These are phyloP conservation scores for Citeromyces hawaiiensis DNA, from an alignment of 1,139 yeast species.

Conservation along the genomic window DNA sequence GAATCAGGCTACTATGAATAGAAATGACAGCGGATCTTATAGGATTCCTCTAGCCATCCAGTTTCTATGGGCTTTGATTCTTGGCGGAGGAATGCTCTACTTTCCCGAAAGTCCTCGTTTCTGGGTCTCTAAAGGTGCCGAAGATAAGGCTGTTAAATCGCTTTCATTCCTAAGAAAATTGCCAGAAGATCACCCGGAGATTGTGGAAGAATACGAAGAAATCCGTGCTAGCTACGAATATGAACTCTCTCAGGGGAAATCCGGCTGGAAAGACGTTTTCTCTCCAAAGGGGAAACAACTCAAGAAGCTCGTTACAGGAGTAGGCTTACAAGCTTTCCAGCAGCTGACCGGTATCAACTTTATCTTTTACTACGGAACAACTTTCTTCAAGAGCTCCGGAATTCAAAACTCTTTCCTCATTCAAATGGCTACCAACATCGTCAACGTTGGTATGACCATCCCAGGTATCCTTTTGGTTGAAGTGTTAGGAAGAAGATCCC, in stretches of 20 bases:
- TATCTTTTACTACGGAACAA: slow-evolving; percentile 34
- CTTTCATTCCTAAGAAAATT: slow-evolving; percentile 17
- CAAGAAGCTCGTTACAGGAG: slow-evolving; percentile 32
- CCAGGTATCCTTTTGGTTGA: background rate
- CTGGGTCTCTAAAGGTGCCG: slow-evolving; percentile 26
- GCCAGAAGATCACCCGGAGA: slow-evolving; percentile 1
- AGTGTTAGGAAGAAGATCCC: slow-evolving; percentile 35
- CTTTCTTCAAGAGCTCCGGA: slow-evolving; percentile 30
- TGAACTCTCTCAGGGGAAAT: background rate
- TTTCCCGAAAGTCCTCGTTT: slow-evolving; percentile 64
- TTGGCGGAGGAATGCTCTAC: slow-evolving; percentile 33
- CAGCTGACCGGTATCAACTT: slow-evolving; percentile 41
- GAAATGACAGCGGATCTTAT: slow-evolving; percentile 33
- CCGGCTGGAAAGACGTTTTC: slow-evolving; percentile 2
- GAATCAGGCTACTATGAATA: slow-evolving; percentile 35
- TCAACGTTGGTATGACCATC: background rate
- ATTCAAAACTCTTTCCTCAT: slow-evolving; percentile 18
- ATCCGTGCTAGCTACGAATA: background rate
- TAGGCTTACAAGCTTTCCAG: slow-evolving; percentile 28
- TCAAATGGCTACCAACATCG: slow-evolving; percentile 1
- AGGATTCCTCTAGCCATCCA: slow-evolving; percentile 41
- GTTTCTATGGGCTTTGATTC: slow-evolving; percentile 29
- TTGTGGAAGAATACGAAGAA: slow-evolving; percentile 1
- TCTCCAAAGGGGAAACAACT: slow-evolving; percentile 17
- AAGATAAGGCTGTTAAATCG: slow-evolving; percentile 28